Conservation (phyloP, 2,329 filamentous ascomycete species). For the Dryadomyces quercus-mongolicae region DNA sequence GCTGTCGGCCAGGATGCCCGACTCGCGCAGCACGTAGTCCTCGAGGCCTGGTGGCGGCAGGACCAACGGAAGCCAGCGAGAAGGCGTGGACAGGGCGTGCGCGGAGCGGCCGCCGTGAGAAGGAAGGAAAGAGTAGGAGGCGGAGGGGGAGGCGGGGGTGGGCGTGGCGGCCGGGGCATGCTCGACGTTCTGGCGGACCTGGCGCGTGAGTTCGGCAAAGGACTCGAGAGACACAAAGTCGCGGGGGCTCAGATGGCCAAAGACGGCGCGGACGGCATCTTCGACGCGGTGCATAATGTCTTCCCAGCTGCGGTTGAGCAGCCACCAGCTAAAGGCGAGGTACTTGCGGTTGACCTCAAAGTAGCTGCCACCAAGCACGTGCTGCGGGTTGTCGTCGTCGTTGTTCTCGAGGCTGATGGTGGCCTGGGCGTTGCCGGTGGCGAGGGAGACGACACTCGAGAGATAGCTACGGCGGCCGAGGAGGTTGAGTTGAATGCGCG, state of each 20-base stretch:
- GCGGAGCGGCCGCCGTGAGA: no score
- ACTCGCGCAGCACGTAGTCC: constrained; percentile 72
- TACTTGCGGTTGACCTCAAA: constrained; percentile 95
- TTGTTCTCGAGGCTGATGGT: constrained; percentile 87
- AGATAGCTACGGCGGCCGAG: constrained; percentile 91
- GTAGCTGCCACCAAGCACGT: constrained; percentile 70
- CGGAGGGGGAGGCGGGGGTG: background rate
- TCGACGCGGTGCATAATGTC: constrained; percentile 73
- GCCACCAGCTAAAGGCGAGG: constrained; percentile 95
- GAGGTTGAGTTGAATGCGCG: constrained; percentile 90
- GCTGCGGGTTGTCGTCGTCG: constrained; percentile 75
- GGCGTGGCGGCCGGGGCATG: constrained; percentile 13
- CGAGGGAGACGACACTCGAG: constrained; percentile 85
- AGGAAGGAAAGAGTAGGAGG: background rate
- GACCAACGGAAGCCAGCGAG: constrained; percentile 68
- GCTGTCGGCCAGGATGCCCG: constrained; percentile 56
- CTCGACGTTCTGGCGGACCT: constrained; percentile 77
- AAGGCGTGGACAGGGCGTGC: background rate
- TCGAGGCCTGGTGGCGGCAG: constrained; percentile 72
- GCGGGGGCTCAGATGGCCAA: constrained; percentile 76
- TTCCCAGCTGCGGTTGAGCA: constrained; percentile 82
- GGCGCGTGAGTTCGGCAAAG: constrained; percentile 67
- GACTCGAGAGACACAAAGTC: constrained; percentile 75
- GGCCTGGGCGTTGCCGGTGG: constrained; percentile 59
- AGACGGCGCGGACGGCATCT: constrained; percentile 76